phyloP scores from a whole-genome alignment of 2,329 filamentous ascomycete species.

The Sarocladiaceae sp. region DNA sequence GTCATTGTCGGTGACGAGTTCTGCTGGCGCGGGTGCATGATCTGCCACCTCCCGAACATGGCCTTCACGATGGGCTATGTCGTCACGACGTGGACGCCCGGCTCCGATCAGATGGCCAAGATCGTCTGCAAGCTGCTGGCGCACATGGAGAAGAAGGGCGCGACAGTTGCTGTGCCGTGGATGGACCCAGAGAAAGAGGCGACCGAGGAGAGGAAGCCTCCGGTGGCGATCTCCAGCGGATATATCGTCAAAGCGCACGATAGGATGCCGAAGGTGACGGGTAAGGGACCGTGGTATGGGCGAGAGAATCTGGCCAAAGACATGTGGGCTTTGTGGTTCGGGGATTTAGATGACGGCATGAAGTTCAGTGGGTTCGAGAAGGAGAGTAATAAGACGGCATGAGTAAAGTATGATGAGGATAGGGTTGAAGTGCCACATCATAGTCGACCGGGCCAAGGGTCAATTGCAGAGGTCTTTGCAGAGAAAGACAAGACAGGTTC shows the following conservation, averaged over 20 bases:
- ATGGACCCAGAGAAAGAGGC: constrained; percentile 20
- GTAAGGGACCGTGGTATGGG: constrained; percentile 29
- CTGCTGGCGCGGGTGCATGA: constrained; percentile 55
- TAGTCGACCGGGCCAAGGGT: too few species aligned
- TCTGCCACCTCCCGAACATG: constrained; percentile 56
- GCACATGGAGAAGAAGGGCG: constrained; percentile 42
- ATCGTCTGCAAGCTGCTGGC: constrained; percentile 45
- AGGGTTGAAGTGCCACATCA: too few species aligned
- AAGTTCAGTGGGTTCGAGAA: constrained; percentile 18
- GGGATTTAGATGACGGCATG: constrained; percentile 24
- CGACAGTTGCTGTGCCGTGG: constrained; percentile 39
- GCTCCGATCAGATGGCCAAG: constrained; percentile 38
- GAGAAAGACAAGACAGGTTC: too few species aligned
- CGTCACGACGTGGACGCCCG: constrained; percentile 59
- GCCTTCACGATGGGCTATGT: constrained; percentile 55
- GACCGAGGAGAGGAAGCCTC: constrained; percentile 17
- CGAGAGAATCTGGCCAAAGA: constrained; percentile 24
- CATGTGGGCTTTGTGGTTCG: constrained; percentile 22
- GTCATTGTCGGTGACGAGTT: constrained; percentile 41
- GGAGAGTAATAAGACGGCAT: constrained; percentile 18
- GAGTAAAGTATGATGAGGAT: background rate
- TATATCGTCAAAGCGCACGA: constrained; percentile 29
- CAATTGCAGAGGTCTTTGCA: too few species aligned
- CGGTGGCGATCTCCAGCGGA: constrained; percentile 23
- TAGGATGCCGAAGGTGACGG: constrained; percentile 30